These are phyloP conservation scores for Skeletonema tropicum DNA, from an alignment of 108 stramenopile species.

Conservation along the genomic window DNA sequence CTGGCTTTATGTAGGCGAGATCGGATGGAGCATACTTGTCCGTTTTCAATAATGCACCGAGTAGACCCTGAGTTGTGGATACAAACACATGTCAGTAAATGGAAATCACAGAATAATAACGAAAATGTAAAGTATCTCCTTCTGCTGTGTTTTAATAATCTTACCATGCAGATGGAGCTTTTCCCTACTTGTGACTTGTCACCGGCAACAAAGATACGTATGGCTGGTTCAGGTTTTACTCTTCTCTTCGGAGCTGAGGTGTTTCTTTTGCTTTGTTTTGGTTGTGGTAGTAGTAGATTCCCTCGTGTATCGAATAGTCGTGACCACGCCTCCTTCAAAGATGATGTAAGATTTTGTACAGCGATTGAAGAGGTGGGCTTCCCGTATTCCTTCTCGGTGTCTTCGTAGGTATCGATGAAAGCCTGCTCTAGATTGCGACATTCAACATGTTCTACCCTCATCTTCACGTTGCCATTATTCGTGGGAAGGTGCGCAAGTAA, in stretches of 20 bases:
- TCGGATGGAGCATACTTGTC: conserved; percentile 59
- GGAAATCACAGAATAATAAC: background rate
- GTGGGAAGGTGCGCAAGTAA: conserved; percentile 17
- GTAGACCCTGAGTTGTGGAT: conserved; percentile 18
- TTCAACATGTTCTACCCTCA: conserved; percentile 25
- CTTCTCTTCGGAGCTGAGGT: background rate
- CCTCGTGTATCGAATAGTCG: conserved; percentile 28
- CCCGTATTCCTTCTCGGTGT: background rate
- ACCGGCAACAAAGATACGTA: conserved; percentile 85
- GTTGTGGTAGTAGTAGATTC: conserved; percentile 12
- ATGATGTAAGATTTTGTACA: conserved; percentile 6
- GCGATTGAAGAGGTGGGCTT: background rate
- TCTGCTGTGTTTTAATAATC: conserved; percentile 67
- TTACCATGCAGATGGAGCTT: conserved; percentile 88
- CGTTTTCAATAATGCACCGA: conserved; percentile 44
- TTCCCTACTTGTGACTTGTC: conserved; percentile 94
- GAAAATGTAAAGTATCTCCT: background rate
- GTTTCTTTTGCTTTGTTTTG: conserved; percentile 1
- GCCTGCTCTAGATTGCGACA: conserved; percentile 19
- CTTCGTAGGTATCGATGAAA: conserved; percentile 4
- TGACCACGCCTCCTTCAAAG: conserved; percentile 28
- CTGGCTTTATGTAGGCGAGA: conserved; percentile 97
- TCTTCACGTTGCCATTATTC: background rate
- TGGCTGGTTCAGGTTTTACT: conserved; percentile 22
- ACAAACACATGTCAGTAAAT: background rate